Evolutionary conservation across 305 asterid genomes (phyloP), one percentile per base, ranked within the genome.

Genomic region (Rubia peregrina): DNA sequence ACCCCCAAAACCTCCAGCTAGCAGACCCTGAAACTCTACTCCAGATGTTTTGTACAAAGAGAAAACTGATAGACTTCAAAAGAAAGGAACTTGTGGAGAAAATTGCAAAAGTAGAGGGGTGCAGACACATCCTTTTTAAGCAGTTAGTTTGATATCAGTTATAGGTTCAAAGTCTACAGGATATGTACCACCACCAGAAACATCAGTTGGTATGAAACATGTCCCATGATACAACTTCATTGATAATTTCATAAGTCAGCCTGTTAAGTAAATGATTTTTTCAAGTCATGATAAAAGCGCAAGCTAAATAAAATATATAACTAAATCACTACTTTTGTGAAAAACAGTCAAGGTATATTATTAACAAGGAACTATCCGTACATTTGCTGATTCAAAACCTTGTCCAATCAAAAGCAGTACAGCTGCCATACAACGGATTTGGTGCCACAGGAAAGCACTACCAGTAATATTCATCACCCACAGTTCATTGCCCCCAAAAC

Each of bases 361-460:
- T 75, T 51, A 36, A 36, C 40, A 36, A 42, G 10, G 38, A 69
- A 2, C 6, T 49, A n/a, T 55, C 83, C 96, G 57, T 84, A 94
- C 99, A 79, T 85, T 76, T 75, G 93, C 85, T 80, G 96, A 85
- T 81, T 94, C 99, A 75, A 91, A 95, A 81, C 89, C 95, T 78
- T 89, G 95, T 78, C 99, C 99, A 83, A 94, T 86, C 87, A 91
- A 78, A 85, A 94, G 88, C 73, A 94, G 86, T 74, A 91, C 82
- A 48, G 96, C 96, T 76, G 86, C 96, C 91, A 94, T 94, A 87
- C 98, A 94, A 64, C 99, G 92, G 78, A 94, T 83, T 87, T 94
- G 99, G 84, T 94, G 99, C 99, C 99, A 94, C 83, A 94, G 89
- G 90, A 94, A 94, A 84, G 98, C 99, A 73, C 95, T 91, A 66